phyloP scores from a whole-genome alignment of 2,329 filamentous ascomycete genomes.

The Aspergillus neoniger region DNA sequence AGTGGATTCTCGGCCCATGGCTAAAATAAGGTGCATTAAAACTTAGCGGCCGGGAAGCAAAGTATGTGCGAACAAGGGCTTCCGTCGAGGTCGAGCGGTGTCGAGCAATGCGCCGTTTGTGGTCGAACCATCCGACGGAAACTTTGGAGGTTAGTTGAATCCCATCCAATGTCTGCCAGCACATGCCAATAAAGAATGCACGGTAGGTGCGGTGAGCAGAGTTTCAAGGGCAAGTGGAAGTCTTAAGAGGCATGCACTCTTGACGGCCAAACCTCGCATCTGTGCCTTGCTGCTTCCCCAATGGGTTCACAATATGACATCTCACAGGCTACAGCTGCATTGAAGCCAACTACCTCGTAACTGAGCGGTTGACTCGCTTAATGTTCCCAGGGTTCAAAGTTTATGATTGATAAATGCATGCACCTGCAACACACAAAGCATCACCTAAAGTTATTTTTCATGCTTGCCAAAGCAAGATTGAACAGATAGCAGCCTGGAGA shows the following conservation, averaged over 20 bases:
- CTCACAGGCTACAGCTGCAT: conserved; percentile 16
- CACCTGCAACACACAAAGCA: conserved; percentile 1
- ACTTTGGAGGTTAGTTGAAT: conserved; percentile 7
- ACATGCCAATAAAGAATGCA: conserved; percentile 22
- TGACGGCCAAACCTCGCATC: conserved; percentile 10
- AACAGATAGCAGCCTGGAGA: background rate
- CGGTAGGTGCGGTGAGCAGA: conserved; percentile 20
- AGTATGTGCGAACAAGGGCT: background rate
- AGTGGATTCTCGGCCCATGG: background rate
- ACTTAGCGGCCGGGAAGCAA: background rate
- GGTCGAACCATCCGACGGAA: conserved; percentile 6
- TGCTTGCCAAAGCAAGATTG: background rate
- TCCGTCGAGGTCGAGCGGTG: conserved; percentile 4
- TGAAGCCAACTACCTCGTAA: conserved; percentile 3
- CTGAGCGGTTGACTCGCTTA: conserved; percentile 2
- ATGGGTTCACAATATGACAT: conserved; percentile 14
- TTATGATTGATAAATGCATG: conserved; percentile 18
- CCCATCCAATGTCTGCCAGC: conserved; percentile 8
- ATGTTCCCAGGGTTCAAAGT: conserved; percentile 8
- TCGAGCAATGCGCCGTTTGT: conserved; percentile 6
- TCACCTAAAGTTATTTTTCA: background rate
- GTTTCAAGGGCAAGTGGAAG: conserved; percentile 5
- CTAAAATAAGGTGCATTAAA: background rate
- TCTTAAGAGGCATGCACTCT: conserved; percentile 6
- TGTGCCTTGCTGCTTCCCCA: conserved; percentile 13